Conservation (phyloP, 371 early-diverging fungal genomes). For the Dentiscutata heterogama region DNA sequence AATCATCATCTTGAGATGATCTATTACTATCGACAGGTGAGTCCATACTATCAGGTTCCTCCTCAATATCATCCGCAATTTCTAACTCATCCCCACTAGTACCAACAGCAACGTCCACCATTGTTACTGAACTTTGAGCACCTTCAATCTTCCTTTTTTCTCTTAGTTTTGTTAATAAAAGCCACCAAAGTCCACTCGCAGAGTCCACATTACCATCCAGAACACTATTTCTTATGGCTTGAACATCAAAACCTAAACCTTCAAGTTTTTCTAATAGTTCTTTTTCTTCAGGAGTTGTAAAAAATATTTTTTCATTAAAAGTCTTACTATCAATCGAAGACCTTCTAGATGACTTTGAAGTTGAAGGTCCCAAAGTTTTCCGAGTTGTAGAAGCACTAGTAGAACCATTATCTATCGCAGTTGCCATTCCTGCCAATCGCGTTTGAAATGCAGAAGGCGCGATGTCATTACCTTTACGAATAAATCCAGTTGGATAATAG, state of each 20-base stretch:
- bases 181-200: constrained; percentile 45
- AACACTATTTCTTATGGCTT: constrained; percentile 40
- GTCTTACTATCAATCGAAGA: constrained; percentile 45
- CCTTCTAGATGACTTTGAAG: constrained; percentile 36
- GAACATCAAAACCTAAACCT: constrained; percentile 32
- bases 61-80: constrained; percentile 21
- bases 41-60: not conserved
- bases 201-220: constrained; percentile 44
- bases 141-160: constrained; percentile 30
- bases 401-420: not conserved
- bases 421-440: not conserved
- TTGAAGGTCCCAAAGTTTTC: constrained; percentile 36
- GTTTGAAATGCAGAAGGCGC: constrained; percentile 19
- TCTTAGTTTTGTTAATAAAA: constrained; percentile 40
- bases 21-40: not conserved
- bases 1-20: not conserved
- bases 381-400: not conserved
- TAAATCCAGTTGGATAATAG: constrained; percentile 22
- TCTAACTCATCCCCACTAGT: constrained; percentile 36
- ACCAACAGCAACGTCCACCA: constrained; percentile 44
- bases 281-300: constrained; percentile 41
- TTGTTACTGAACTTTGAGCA: not conserved
- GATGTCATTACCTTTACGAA: not conserved
- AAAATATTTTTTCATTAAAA: constrained; percentile 43
- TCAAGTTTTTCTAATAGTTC: constrained; percentile 45